Percentiles rank a stretch among this genome's conserved stretches.
These are phyloP conservation scores for Candida sp. DNA, from an alignment of 1,139 yeast genomes.

Conservation along the genomic window DNA sequence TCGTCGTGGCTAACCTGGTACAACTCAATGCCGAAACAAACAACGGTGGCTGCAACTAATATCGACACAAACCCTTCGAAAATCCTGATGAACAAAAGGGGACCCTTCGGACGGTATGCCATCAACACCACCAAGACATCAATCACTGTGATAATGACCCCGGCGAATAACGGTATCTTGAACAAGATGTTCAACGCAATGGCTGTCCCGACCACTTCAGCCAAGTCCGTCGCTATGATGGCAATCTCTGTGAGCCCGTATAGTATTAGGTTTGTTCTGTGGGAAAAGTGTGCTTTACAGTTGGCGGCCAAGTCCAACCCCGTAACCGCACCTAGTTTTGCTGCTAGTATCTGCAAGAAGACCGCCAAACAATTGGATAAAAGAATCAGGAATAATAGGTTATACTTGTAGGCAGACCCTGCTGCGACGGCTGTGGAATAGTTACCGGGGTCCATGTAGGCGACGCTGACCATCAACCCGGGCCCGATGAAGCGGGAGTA, in stretches of 20 bases:
- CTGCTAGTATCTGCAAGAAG: constrained; percentile 80
- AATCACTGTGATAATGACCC: constrained; percentile 81
- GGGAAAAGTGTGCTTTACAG: constrained; percentile 77
- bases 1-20: constrained; percentile 62
- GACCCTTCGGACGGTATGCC: constrained; percentile 91
- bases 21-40: constrained; percentile 84
- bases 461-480: constrained; percentile 93
- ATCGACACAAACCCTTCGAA: constrained; percentile 84
- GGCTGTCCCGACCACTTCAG: constrained; percentile 95
- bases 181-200: constrained; percentile 85
- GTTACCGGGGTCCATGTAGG: constrained; percentile 98
- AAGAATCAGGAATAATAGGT: constrained; percentile 78
- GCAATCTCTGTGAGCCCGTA: constrained; percentile 86
- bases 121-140: constrained; percentile 86
- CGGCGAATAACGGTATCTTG: constrained; percentile 73
- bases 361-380: constrained; percentile 89
- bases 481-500: constrained; percentile 84
- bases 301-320: constrained; percentile 90
- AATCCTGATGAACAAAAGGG: constrained; percentile 74
- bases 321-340: constrained; percentile 88
- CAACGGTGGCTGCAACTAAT: constrained; percentile 80
- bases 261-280: constrained; percentile 60
- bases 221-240: constrained; percentile 90
- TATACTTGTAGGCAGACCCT: constrained; percentile 87
- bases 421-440: constrained; percentile 96